Percentiles rank a stretch among this genome's conserved stretches.
Conservation (phyloP, 306 rosid genomes). For the Benincasa hispida region DNA sequence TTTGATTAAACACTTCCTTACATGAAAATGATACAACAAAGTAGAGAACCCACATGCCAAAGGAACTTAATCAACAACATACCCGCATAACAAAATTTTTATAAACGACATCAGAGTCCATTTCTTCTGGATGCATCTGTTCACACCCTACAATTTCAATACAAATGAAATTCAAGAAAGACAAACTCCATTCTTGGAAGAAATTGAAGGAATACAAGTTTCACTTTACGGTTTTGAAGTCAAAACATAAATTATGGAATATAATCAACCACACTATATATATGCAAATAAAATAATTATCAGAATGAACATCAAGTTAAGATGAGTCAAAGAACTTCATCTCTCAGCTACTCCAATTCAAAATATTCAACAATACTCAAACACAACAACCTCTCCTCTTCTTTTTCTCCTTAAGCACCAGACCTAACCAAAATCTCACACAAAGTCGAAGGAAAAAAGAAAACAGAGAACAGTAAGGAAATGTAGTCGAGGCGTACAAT, state of each 20-base stretch:
- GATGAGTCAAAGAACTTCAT: neutral
- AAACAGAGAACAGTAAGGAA: neutral
- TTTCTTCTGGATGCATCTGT: conserved; percentile 64
- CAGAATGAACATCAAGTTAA: neutral
- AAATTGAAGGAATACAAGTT: neutral
- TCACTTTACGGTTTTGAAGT: neutral
- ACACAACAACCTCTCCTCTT: neutral
- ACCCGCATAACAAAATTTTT: conserved; percentile 83
- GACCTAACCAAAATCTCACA: neutral
- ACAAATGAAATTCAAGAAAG: neutral
- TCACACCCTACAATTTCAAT: conserved; percentile 57
- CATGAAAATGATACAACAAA: neutral
- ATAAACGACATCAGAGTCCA: conserved; percentile 62
- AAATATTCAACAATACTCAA: neutral
- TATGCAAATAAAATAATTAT: neutral
- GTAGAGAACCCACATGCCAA: neutral
- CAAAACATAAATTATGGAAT: neutral
- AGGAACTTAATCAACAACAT: conserved; percentile 16
- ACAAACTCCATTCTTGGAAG: neutral
- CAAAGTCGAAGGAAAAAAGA: neutral
- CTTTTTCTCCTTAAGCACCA: neutral
- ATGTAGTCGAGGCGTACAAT: neutral
- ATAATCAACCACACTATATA: no score
- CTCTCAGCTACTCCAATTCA: neutral
- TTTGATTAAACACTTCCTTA: conserved; percentile 9